Base-by-base conservation (phyloP, 345 rosid genomes). In the rapeseed (Brassica napus) region DNA sequence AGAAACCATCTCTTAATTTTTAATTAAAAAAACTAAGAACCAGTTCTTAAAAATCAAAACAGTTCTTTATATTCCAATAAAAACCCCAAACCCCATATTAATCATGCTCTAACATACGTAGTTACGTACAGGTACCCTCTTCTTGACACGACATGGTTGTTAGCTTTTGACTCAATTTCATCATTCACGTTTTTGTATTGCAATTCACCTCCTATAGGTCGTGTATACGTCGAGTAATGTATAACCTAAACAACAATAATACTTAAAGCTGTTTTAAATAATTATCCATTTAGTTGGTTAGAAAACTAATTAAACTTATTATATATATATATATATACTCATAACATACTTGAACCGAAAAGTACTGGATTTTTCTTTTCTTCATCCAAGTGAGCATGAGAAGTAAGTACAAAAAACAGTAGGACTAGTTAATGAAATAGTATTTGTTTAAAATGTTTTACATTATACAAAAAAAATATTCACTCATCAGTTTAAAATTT, bases 121-220 rank as follows among this genome's bases (percentile, higher is more conserved):
- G n/a, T n/a, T n/a, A n/a, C n/a, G n/a, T 44, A 44, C 15, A 15
- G 28, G n/a, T 44, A 44, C 15, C 34, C 34, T 28, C 15, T 44
- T 60, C 9, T 59, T 60, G 74, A 68, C 74, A 68, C 73, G 74
- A 60, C 32, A 68, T 21, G 61, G 68, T 76, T 76, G 74, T 58
- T 69, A 68, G 35, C 26, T 28, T 60, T 76, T 76, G 23, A 69
- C 74, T 68, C 68, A 68, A 44, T 68, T 68, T 68, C 44, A 59
- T 7, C 34, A 2, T 65, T 54, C 32, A 57, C 61, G 30, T 49
- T 49, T 68, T 66, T 65, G 57, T 74, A 65, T 54, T 52, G 7
- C 14, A 31, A 49, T 60, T 64, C 21, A 60, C n/a, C 15, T 24
- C n/a, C 15, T 24, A 60, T 60, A 60, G 7, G 65, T 60, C 65